Conservation (phyloP, 148 eudicot genomes). For the Cornus controversa region DNA sequence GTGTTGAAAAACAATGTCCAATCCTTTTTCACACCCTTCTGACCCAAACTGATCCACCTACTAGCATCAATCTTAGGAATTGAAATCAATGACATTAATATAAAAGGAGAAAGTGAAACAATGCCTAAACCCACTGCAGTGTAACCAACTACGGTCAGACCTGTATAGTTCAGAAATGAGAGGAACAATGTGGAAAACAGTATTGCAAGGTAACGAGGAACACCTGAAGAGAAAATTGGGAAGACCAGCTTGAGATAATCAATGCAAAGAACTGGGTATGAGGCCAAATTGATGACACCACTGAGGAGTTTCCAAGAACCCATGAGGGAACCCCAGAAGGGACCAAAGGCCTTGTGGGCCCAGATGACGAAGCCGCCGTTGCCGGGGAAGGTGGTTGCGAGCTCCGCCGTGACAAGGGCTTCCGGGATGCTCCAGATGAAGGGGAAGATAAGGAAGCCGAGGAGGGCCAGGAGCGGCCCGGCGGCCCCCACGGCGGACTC, state of each 20-base stretch:
- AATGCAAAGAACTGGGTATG: conserved; percentile 52
- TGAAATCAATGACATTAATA: conserved; percentile 46
- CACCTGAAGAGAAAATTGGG: conserved; percentile 43
- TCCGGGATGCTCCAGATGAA: conserved; percentile 36
- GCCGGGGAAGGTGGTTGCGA: conserved; percentile 60
- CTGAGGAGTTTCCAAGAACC: conserved; percentile 57
- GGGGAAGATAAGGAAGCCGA: conserved; percentile 36
- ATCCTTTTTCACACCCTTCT: conserved; percentile 45
- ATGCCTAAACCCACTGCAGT: conserved; percentile 47
- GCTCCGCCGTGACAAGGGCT: conserved; percentile 61
- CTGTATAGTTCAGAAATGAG: conserved; percentile 52
- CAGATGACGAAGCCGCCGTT: conserved; percentile 60
- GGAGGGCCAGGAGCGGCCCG: conserved; percentile 43
- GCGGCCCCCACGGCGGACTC: conserved; percentile 57
- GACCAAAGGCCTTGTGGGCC: conserved; percentile 64
- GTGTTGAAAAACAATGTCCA: conserved; percentile 60
- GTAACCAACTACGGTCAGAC: conserved; percentile 58
- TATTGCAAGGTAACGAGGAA: conserved; percentile 37
- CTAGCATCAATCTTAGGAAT: conserved; percentile 51
- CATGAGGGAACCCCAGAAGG: conserved; percentile 51
- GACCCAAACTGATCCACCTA: conserved; percentile 53
- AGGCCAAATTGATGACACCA: conserved; percentile 56
- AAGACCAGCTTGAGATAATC: conserved; percentile 41
- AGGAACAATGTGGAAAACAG: conserved; percentile 31
- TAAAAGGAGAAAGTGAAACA: conserved; percentile 41